Conservation (phyloP, 164 flowering plant genomes). For the Kalanchoe fedtschenkoi region DNA sequence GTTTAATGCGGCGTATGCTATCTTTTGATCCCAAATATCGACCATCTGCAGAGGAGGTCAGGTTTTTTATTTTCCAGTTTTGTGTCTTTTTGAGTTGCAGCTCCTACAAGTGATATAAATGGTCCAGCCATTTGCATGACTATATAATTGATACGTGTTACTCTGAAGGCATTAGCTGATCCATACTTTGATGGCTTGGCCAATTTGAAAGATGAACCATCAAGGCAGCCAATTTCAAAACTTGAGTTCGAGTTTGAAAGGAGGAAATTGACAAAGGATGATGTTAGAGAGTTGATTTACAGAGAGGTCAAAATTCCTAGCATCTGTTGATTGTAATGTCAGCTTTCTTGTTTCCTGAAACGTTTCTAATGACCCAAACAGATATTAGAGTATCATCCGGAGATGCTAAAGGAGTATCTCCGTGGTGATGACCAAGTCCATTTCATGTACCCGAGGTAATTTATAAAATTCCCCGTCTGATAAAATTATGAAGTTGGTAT, state of each 20-base stretch:
- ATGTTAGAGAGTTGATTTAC: constrained; percentile 82
- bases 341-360: constrained; percentile 10
- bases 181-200: constrained; percentile 80
- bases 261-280: constrained; percentile 68
- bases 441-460: constrained; percentile 96
- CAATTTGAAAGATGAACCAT: constrained; percentile 66
- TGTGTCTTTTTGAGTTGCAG: not conserved
- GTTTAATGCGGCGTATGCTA: constrained; percentile 68
- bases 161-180: constrained; percentile 71
- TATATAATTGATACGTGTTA: constrained; percentile 7
- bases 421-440: constrained; percentile 62
- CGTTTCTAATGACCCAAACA: constrained; percentile 32
- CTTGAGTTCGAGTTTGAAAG: constrained; percentile 94
- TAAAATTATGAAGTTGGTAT: not conserved
- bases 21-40: constrained; percentile 97
- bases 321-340: not conserved
- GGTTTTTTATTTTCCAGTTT: too few species aligned
- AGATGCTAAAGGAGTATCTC: constrained; percentile 88
- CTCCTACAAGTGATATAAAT: not conserved
- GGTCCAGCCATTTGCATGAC: not conserved
- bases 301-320: constrained; percentile 48
- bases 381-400: constrained; percentile 98
- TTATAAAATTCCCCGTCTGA: not conserved
- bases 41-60: constrained; percentile 86
- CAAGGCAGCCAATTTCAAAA: constrained; percentile 71